Percentiles rank a stretch among this genome's conserved stretches.
Conservation (phyloP, 139 green algal genomes). For the Chlamydomonas sphaeroides region DNA sequence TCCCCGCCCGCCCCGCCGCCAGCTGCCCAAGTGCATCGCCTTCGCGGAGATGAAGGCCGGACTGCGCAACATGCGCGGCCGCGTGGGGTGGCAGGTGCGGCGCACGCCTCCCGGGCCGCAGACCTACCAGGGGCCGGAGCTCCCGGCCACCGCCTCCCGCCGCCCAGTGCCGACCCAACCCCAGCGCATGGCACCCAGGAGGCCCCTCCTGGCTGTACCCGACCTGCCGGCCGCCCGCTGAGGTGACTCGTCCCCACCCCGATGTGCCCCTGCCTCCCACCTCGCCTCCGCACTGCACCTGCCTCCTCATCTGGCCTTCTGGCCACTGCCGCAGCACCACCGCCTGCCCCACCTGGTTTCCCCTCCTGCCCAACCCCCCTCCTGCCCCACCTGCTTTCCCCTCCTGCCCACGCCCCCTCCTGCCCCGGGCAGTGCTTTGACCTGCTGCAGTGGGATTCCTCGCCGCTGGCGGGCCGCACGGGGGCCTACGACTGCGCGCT, state of each 20-base stretch:
- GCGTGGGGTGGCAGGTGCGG: not conserved
- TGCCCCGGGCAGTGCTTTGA: constrained; percentile 2
- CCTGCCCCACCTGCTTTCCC: not conserved
- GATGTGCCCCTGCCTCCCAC: no score
- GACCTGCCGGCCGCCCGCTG: no score
- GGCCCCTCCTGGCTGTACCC: no score
- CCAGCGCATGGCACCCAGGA: no score
- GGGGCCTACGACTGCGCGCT: not conserved
- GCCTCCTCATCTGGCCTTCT: no score
- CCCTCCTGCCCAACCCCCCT: not conserved
- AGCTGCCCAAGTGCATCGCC: constrained; percentile 15
- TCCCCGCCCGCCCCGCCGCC: not conserved
- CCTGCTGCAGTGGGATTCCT: not conserved
- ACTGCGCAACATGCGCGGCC: constrained; percentile 1
- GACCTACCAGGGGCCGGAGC: no score
- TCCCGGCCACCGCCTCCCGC: no score
- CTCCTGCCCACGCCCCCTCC: not conserved
- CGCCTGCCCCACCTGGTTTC: not conserved
- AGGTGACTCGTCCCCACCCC: no score
- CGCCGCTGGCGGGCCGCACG: constrained; percentile 1
- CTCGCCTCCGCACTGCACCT: no score
- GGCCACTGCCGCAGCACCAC: no score
- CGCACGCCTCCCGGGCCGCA: no score
- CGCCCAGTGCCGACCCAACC: no score
- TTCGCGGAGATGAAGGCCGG: constrained; percentile 24